A percentile compares a stretch with the other conserved stretches of the same genome.
Evolutionary conservation across 345 rosid species (phyloP).

Genomic region (Corchorus capsularis): DNA sequence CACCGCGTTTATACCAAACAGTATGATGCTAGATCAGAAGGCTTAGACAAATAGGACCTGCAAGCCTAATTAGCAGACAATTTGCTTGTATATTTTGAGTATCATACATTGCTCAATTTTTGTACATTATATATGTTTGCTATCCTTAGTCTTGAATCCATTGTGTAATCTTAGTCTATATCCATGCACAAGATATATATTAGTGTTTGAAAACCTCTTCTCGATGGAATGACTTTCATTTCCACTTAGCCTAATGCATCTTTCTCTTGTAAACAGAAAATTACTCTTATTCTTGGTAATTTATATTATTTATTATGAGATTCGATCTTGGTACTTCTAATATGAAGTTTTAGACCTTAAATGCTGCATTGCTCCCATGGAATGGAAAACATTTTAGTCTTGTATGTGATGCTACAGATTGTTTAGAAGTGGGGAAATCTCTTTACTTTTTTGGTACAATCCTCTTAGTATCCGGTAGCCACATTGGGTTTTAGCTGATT

Average conservation of each 20-base stretch:
- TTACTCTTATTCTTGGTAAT: neutral
- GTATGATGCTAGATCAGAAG: constrained; percentile 34
- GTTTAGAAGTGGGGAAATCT: no score
- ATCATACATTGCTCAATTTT: neutral
- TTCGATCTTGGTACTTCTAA: no score
- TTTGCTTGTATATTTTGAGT: neutral
- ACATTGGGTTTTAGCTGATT: no score
- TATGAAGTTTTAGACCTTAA: no score
- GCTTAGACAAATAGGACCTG: constrained; percentile 33
- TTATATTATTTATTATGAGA: no score
- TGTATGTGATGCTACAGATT: no score
- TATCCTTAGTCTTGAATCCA: neutral
- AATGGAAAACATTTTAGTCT: no score
- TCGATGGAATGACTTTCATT: neutral
- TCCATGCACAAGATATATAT: neutral
- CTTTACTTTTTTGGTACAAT: no score
- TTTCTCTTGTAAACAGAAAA: neutral
- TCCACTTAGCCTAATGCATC: neutral
- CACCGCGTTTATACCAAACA: constrained; percentile 80
- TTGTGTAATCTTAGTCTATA: neutral
- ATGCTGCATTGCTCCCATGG: no score
- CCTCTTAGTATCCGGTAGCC: no score
- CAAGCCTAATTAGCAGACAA: constrained; percentile 1
- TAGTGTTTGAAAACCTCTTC: neutral
- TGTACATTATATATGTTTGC: constrained; percentile 6